Evolutionary conservation across 2,329 filamentous ascomycete genomes (phyloP).

Genomic region (Domatiomyces globalis): DNA sequence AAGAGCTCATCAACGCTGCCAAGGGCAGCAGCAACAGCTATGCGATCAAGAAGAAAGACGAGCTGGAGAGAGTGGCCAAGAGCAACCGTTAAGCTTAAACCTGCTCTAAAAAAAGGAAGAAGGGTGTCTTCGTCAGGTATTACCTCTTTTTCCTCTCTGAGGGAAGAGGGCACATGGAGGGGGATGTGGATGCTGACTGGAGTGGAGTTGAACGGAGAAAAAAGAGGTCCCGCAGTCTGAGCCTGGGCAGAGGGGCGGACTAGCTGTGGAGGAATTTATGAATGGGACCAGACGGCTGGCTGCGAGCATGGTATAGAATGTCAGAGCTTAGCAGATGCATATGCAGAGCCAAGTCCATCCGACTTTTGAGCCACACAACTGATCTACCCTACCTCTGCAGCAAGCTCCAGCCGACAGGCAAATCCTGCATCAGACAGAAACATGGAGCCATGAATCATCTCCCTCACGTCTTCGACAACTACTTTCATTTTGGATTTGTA

Average conservation of each 20-base stretch:
- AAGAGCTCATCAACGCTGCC: conserved; percentile 99
- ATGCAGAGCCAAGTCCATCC: not conserved
- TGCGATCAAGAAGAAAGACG: conserved; percentile 99
- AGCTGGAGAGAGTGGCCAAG: conserved; percentile 99
- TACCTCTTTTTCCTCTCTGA: not conserved
- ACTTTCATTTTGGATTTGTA: no score
- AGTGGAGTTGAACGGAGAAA: not conserved
- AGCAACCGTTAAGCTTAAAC: conserved; percentile 88
- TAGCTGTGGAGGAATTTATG: not conserved
- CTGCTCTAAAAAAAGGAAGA: not conserved
- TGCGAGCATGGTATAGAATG: not conserved
- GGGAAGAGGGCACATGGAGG: not conserved
- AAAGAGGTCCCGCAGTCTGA: not conserved
- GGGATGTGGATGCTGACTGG: not conserved
- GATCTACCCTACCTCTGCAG: not conserved
- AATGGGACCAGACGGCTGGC: not conserved
- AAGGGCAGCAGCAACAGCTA: conserved; percentile 99
- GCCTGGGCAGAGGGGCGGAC: not conserved
- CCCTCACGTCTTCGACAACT: no score
- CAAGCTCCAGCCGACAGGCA: not conserved
- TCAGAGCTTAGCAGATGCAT: not conserved
- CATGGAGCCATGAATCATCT: not conserved
- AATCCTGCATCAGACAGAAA: not conserved
- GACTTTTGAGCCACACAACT: not conserved
- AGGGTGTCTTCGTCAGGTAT: not conserved